These are phyloP conservation scores for Excoecaria cochinchinensis DNA, from an alignment of 345 rosid species.

Conservation along the genomic window DNA sequence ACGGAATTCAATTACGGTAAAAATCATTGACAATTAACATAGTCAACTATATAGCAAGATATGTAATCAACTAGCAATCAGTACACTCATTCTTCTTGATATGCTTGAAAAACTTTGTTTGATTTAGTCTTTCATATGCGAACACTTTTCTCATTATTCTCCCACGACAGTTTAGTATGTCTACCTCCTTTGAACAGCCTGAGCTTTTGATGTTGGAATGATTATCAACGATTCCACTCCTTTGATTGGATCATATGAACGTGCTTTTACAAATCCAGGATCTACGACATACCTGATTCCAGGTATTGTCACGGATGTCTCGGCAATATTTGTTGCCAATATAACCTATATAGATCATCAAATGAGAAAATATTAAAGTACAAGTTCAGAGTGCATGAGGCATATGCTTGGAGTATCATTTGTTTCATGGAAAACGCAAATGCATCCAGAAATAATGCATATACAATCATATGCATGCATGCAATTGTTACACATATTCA, in stretches of 20 bases:
- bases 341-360: constrained; percentile 50
- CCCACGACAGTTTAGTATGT: background rate
- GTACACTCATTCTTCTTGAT: constrained; percentile 9
- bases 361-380: constrained; percentile 4
- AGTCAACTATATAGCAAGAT: background rate
- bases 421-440: background rate
- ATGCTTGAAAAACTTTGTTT: constrained; percentile 11
- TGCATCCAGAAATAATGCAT: background rate
- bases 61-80: background rate
- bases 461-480: background rate
- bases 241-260: constrained; percentile 71
- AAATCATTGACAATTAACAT: background rate
- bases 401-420: background rate
- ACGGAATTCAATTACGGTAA: background rate
- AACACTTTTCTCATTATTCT: background rate
- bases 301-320: constrained; percentile 92
- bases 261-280: constrained; percentile 88
- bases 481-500: background rate
- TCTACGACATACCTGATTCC: constrained; percentile 93
- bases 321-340: constrained; percentile 94
- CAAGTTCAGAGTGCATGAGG: too few relatives aligned
- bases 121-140: background rate
- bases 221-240: constrained; percentile 82
- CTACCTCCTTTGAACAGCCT: constrained; percentile 90
- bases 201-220: constrained; percentile 85